Conservation (phyloP, 2,329 filamentous ascomycete species). For the Cercospora sp. region DNA sequence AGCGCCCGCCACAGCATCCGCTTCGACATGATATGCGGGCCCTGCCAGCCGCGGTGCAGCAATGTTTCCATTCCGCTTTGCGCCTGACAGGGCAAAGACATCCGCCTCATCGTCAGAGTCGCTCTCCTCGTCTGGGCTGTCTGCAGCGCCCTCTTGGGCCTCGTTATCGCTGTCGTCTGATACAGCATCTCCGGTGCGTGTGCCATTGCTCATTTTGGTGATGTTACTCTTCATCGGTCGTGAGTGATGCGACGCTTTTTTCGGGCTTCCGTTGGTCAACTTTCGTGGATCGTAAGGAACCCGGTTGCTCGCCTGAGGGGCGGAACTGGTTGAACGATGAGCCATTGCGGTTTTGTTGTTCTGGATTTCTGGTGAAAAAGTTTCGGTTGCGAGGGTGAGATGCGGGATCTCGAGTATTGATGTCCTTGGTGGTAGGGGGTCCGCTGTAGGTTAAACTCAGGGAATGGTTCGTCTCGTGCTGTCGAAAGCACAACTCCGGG, state of each 20-base stretch:
- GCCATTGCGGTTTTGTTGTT: conserved; percentile 16
- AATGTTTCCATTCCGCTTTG: conserved; percentile 21
- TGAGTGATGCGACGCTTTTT: conserved; percentile 9
- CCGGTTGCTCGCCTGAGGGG: conserved; percentile 12
- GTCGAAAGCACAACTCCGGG: conserved; percentile 1
- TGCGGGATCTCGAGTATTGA: not conserved
- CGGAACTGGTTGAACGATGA: conserved; percentile 12
- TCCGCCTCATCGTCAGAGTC: conserved; percentile 30
- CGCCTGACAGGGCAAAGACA: conserved; percentile 38
- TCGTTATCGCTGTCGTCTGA: conserved; percentile 31
- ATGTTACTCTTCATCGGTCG: conserved; percentile 24
- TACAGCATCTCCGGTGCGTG: conserved; percentile 24
- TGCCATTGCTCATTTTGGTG: conserved; percentile 15
- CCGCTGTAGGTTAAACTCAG: not conserved
- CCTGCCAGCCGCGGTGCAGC: conserved; percentile 34
- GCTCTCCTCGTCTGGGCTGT: conserved; percentile 17
- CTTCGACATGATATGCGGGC: conserved; percentile 23
- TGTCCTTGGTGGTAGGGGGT: not conserved
- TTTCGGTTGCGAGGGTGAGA: not conserved
- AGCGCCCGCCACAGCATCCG: conserved; percentile 24
- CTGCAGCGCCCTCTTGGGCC: conserved; percentile 19
- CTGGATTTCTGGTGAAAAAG: not conserved
- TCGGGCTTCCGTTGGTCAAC: conserved; percentile 21
- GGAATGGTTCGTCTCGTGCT: not conserved
- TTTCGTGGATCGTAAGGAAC: conserved; percentile 25